A percentile compares a stretch with the other conserved stretches of the same genome.
phyloP scores from a whole-genome alignment of 352 stramenopile species.

The Phytophthora pseudosyringae region DNA sequence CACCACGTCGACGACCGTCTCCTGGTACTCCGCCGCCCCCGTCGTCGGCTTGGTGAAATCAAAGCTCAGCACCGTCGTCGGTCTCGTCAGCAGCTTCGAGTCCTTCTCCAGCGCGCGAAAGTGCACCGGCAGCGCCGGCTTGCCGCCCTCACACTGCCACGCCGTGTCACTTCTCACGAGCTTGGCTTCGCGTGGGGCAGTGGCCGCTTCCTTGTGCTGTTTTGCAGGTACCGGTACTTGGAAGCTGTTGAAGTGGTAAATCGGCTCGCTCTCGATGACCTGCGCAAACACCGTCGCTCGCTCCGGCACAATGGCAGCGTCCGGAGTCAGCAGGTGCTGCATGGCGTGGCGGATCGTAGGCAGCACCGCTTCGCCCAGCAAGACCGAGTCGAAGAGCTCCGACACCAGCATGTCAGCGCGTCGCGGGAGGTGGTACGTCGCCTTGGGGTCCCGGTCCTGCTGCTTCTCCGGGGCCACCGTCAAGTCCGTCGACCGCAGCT shows the following conservation, averaged over 20 bases:
- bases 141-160: slow-evolving; percentile 65
- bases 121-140: slow-evolving; percentile 73
- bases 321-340: slow-evolving; percentile 58
- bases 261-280: slow-evolving; percentile 64
- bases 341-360: slow-evolving; percentile 84
- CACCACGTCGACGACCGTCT: slow-evolving; percentile 47
- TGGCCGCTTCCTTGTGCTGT: slow-evolving; percentile 16
- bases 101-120: slow-evolving; percentile 49
- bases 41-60: slow-evolving; percentile 61
- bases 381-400: slow-evolving; percentile 92
- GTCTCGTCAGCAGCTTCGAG: slow-evolving; percentile 49
- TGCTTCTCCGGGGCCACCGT: slow-evolving; percentile 35
- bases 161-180: slow-evolving; percentile 63
- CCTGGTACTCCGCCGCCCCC: slow-evolving; percentile 33
- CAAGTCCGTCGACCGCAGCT: slow-evolving; percentile 78
- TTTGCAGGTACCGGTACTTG: slow-evolving; percentile 33
- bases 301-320: slow-evolving; percentile 74
- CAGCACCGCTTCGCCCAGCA: slow-evolving; percentile 91
- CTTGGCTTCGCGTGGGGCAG: slow-evolving; percentile 22
- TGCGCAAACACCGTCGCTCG: slow-evolving; percentile 75
- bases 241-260: slow-evolving; percentile 79
- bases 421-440: slow-evolving; percentile 53
- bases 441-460: slow-evolving; percentile 10
- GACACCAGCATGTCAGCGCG: slow-evolving; percentile 93
- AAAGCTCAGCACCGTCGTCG: slow-evolving; percentile 59